Evolutionary conservation across 306 rosid species (phyloP).

Genomic region (Echinosophora koreensis): DNA sequence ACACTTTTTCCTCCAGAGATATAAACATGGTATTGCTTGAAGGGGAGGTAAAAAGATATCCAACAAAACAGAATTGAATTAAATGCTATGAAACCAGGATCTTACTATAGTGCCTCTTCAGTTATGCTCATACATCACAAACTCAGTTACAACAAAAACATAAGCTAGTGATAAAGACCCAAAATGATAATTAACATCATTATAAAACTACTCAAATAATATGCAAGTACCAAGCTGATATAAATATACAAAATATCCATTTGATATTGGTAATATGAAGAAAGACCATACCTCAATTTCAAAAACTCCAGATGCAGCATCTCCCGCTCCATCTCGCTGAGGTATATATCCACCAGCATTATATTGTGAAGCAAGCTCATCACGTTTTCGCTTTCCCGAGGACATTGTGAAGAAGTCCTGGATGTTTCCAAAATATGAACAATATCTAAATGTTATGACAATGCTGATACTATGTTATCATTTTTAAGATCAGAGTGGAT

Average conservation of each 20-base stretch:
- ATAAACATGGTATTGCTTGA: not conserved
- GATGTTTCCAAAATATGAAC: constrained; percentile 43
- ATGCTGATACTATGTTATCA: constrained; percentile 5
- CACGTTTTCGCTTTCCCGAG: constrained; percentile 87
- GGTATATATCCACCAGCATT: constrained; percentile 78
- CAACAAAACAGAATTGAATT: not conserved
- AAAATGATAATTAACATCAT: not conserved
- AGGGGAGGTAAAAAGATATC: constrained; percentile 11
- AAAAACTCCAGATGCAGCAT: constrained; percentile 58
- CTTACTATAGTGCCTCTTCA: not conserved
- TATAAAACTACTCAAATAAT: constrained; percentile 8
- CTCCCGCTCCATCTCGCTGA: constrained; percentile 97
- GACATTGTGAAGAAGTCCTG: constrained; percentile 79
- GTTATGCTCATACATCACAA: constrained; percentile 12
- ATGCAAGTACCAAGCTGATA: not conserved
- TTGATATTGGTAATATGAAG: constrained; percentile 4
- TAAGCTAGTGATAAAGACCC: not conserved
- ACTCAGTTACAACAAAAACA: constrained; percentile 29
- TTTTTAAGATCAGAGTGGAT: not conserved
- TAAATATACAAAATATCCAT: not conserved
- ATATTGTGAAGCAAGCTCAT: constrained; percentile 75
- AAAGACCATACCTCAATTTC: constrained; percentile 70
- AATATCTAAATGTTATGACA: constrained; percentile 28
- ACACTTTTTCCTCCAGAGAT: not conserved
- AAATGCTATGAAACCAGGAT: not conserved